A percentile compares a stretch with the other conserved stretches of the same genome.
Evolutionary conservation across 768 basidiomycete species (phyloP).

Genomic region (Termitomyces sp.): DNA sequence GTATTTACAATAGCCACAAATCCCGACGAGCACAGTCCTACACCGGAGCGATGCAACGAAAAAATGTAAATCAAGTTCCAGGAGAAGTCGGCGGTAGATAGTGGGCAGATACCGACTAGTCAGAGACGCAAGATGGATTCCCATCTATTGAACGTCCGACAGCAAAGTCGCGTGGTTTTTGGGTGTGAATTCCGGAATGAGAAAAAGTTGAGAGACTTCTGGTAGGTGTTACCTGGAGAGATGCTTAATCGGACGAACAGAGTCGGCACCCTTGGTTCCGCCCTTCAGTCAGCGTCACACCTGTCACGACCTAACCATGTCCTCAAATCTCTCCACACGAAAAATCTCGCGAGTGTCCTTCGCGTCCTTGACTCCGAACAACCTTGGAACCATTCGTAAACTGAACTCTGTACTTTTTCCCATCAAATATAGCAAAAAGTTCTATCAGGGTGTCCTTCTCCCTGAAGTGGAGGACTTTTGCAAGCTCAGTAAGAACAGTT

Average conservation of each 20-base stretch:
- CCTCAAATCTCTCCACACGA: constrained; percentile 11
- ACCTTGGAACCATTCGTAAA: constrained; percentile 73
- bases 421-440: constrained; percentile 83
- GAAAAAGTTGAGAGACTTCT: background rate
- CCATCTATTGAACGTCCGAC: no score
- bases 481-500: constrained; percentile 62
- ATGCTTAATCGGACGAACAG: no score
- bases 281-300: constrained; percentile 1
- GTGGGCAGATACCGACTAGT: no score
- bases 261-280: background rate
- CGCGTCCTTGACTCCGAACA: constrained; percentile 73
- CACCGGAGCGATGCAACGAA: no score
- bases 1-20: no score
- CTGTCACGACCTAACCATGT: constrained; percentile 11
- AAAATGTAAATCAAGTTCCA: no score
- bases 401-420: constrained; percentile 79
- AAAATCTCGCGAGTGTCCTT: constrained; percentile 52
- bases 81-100: no score
- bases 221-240: background rate
- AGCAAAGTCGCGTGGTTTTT: no score
- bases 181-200: background rate
- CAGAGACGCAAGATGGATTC: no score
- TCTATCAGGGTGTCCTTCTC: constrained; percentile 74
- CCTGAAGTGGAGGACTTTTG: constrained; percentile 83
- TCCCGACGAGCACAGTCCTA: no score